Evolutionary conservation across 768 basidiomycete genomes (phyloP), one percentile per base, ranked within the genome.

Genomic region (Panus rudis): DNA sequence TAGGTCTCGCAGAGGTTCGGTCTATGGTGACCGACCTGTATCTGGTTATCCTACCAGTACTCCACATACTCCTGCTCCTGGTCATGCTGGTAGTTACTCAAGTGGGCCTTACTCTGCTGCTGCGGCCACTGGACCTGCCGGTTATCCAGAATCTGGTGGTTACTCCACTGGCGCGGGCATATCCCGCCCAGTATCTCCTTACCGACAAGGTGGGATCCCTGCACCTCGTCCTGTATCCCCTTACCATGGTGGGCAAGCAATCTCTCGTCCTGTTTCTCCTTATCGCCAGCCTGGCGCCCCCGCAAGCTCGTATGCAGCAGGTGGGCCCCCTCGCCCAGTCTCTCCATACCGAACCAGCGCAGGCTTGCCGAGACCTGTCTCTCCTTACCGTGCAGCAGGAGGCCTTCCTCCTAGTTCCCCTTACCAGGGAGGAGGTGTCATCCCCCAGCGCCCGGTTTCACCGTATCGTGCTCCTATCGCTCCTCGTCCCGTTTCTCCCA

Each of bases 21-120:
- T 20, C 7, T 35, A 35, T 20, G 33, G 33, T 17, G 33, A 35
- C 16, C 33, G 33, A 8, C 8, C 33, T 24, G 48, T 50, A 37
- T 52, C 55, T 28, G 52, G 58, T 13, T 59, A 60, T 40, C 42
- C 55, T 37, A 48, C 52, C n/a, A n/a, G n/a, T 26, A 41, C 55
- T 39, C 38, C 27, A 16, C 28, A 24, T 13, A 16, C 40, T 24
- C 34, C 38, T n/a, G 12, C 40, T 19, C 23, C 39, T 12, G 10
- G 25, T 6, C 16, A 24, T 14, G 26, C 23, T 13, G 30, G 27
- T 17, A n/a, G 39, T 4, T 16, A 31, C n/a, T 46, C 41, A 32
- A 31, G 27, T n/a, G 23, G 37, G 13, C n/a, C 38, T n/a, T 25
- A 19, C 11, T 16, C 11, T 16, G 41, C 41, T 19, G 10, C 41